A percentile compares a stretch with the other conserved stretches of the same genome.
Evolutionary conservation across 257 asterid species (phyloP).

Genomic region (Nicotiana undulata): DNA sequence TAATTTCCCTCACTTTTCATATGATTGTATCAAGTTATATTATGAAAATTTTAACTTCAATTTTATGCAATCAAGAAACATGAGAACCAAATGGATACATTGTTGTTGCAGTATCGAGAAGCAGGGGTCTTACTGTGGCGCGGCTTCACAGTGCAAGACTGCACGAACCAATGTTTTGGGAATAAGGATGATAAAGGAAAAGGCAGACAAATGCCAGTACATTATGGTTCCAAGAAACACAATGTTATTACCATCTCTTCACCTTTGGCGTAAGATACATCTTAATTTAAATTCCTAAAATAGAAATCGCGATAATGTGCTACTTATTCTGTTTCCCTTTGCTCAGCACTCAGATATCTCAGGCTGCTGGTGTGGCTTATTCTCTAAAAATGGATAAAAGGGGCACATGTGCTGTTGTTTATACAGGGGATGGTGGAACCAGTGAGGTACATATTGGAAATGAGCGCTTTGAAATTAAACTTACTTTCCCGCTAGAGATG

Average conservation of each 20-base stretch:
- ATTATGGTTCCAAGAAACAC: constrained; percentile 68
- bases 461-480: not conserved
- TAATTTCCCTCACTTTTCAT: not conserved
- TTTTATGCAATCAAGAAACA: too few relatives aligned
- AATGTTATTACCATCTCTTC: constrained; percentile 77
- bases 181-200: constrained; percentile 60
- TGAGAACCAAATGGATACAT: too few relatives aligned
- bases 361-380: constrained; percentile 94
- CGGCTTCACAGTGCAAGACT: constrained; percentile 69
- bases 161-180: constrained; percentile 78
- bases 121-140: constrained; percentile 89
- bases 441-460: constrained; percentile 57
- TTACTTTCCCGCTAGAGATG: not conserved
- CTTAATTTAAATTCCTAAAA: not conserved
- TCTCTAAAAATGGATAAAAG: constrained; percentile 79
- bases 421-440: constrained; percentile 75
- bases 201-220: constrained; percentile 97
- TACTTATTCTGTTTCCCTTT: not conserved
- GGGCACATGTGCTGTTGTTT: constrained; percentile 74
- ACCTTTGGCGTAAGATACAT: constrained; percentile 60
- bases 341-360: constrained; percentile 87
- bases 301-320: not conserved
- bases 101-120: constrained; percentile 60
- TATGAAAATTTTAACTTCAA: not conserved
- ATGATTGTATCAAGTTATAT: not conserved